Evolutionary conservation across 1,284 basidiomycete species (phyloP).

Genomic region (Puccinia horiana): DNA sequence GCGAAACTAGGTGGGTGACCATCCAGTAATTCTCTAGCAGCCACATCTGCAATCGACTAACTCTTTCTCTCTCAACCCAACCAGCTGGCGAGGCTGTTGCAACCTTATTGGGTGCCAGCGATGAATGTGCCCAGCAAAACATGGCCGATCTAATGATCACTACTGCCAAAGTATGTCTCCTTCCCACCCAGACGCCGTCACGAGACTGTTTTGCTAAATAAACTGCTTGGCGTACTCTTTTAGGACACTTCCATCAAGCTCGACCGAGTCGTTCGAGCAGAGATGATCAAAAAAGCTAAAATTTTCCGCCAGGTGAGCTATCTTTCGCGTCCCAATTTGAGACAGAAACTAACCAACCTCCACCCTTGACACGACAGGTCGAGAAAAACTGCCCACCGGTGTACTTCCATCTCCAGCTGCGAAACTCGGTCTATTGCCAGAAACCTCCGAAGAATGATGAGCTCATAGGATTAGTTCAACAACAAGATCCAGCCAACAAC

Average conservation of each 20-base stretch:
- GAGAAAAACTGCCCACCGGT: constrained; percentile 20
- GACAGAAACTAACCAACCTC: not conserved
- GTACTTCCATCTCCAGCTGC: not conserved
- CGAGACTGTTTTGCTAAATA: not conserved
- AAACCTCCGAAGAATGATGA: constrained; percentile 13
- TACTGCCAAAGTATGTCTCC: constrained; percentile 32
- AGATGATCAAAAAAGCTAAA: constrained; percentile 32
- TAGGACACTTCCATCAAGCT: constrained; percentile 25
- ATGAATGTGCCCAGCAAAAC: constrained; percentile 37
- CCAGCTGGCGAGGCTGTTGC: constrained; percentile 40
- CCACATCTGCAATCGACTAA: not conserved
- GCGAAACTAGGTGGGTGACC: constrained; percentile 11
- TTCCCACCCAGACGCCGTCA: not conserved
- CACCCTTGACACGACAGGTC: constrained; percentile 3
- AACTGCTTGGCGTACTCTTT: not conserved
- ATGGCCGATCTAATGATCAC: constrained; percentile 42
- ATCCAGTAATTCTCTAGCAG: too few relatives aligned
- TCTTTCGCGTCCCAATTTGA: not conserved
- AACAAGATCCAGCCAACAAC: constrained; percentile 33
- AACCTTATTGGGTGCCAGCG: constrained; percentile 21
- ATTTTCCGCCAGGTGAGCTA: constrained; percentile 19
- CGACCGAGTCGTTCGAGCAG: not conserved
- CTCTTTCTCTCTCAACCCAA: not conserved
- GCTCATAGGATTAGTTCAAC: constrained; percentile 27
- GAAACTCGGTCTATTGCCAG: constrained; percentile 45